These are phyloP conservation scores for Tetradesmus obliquus DNA, from an alignment of 139 green algal species.

Conservation along the genomic window DNA sequence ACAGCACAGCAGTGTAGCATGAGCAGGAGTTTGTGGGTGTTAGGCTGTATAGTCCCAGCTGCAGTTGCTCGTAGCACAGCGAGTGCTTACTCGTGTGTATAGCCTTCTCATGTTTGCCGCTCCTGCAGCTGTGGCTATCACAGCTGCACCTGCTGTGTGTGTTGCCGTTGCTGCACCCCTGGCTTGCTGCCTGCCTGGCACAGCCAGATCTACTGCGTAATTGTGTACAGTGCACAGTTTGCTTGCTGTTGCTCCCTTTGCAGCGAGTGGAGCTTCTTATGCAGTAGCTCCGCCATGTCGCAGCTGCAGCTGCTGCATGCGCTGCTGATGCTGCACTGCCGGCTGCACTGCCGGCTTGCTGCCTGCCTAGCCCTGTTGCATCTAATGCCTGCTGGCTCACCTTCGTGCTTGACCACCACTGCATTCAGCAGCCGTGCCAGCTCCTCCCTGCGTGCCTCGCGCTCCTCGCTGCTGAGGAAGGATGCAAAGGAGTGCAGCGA, in stretches of 20 bases:
- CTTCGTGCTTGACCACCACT: conserved; percentile 55
- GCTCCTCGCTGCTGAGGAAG: conserved; percentile 64
- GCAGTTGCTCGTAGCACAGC: background rate
- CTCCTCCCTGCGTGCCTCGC: conserved; percentile 54
- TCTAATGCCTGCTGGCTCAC: background rate
- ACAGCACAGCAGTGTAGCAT: background rate
- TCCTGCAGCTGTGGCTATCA: background rate
- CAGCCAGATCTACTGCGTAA: too few species aligned
- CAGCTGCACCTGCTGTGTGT: background rate
- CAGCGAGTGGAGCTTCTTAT: too few species aligned
- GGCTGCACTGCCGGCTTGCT: background rate
- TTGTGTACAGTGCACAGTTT: too few species aligned
- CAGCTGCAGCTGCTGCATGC: background rate
- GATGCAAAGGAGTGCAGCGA: conserved; percentile 83
- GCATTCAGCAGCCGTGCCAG: conserved; percentile 79
- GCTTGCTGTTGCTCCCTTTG: too few species aligned
- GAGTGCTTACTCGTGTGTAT: background rate
- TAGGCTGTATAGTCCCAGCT: background rate
- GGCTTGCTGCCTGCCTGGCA: background rate
- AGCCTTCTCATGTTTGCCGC: background rate
- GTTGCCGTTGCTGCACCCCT: background rate
- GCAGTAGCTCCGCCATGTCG: too few species aligned
- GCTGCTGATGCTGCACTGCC: background rate
- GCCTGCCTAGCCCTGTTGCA: background rate
- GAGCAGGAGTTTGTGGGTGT: too few species aligned